Evolutionary conservation across 176 grass and related monocot species (phyloP).

Genomic region (Urochloa ruziziensis): DNA sequence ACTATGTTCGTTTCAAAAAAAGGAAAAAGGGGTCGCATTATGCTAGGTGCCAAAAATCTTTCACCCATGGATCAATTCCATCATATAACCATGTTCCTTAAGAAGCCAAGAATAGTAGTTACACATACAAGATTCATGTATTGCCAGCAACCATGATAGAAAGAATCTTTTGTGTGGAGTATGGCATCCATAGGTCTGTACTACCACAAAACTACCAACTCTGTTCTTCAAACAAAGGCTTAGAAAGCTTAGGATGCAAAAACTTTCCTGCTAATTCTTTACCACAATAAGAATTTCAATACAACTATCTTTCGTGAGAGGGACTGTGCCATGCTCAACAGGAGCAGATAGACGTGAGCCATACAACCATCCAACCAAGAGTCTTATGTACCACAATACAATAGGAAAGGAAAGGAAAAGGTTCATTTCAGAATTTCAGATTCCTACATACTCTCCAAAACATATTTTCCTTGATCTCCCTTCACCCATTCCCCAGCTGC

Average conservation of each 20-base stretch:
- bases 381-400: background rate
- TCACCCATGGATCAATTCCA: background rate
- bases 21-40: background rate
- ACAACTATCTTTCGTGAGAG: no score
- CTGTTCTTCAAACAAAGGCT: background rate
- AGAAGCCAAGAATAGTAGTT: background rate
- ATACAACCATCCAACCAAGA: background rate
- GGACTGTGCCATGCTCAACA: background rate
- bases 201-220: background rate
- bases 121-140: background rate
- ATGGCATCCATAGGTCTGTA: background rate
- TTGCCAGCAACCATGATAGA: background rate
- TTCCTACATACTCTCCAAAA: background rate
- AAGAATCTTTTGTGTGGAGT: background rate
- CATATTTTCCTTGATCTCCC: background rate
- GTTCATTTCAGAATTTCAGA: background rate
- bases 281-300: background rate
- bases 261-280: background rate
- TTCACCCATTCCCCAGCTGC: background rate
- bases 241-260: background rate
- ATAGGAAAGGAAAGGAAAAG: background rate
- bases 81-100: background rate
- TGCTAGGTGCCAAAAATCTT: background rate
- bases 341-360: background rate
- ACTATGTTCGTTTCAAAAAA: background rate